phyloP scores from a whole-genome alignment of 352 stramenopile species.

The Halophytophthora batemanensis region DNA sequence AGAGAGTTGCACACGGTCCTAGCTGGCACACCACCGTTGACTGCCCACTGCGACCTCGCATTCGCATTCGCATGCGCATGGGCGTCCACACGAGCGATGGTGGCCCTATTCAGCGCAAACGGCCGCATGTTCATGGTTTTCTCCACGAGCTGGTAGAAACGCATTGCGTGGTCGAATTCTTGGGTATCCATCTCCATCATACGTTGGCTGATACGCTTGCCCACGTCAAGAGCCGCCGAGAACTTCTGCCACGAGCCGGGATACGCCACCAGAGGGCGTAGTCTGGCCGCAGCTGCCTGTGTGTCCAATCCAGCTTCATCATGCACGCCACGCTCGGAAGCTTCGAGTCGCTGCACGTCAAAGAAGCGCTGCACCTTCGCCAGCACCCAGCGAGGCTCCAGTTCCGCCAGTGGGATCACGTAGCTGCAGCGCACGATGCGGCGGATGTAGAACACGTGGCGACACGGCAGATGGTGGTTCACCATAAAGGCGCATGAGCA shows the following conservation, averaged over 20 bases:
- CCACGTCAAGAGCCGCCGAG: conserved; percentile 25
- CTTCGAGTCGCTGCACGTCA: conserved; percentile 5
- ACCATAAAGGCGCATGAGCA: conserved; percentile 38
- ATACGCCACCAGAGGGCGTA: conserved; percentile 10
- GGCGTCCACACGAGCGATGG: conserved; percentile 5
- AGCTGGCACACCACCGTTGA: conserved; percentile 13
- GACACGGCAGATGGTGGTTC: conserved; percentile 31
- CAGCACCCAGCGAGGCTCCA: conserved; percentile 30
- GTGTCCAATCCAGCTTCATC: conserved; percentile 1
- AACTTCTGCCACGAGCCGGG: conserved; percentile 32
- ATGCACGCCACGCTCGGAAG: neutral
- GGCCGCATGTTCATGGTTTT: conserved; percentile 24
- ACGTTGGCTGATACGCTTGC: conserved; percentile 26
- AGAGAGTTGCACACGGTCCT: conserved; percentile 7
- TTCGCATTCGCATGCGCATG: neutral
- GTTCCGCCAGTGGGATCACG: conserved; percentile 23
- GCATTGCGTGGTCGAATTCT: conserved; percentile 25
- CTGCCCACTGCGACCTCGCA: conserved; percentile 3
- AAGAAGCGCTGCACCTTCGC: conserved; percentile 22
- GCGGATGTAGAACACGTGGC: conserved; percentile 33
- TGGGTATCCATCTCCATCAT: conserved; percentile 29
- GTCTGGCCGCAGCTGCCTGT: neutral
- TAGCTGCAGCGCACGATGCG: conserved; percentile 30
- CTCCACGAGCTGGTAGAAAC: conserved; percentile 38
- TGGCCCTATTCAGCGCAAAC: conserved; percentile 19